Conservation (phyloP, 768 basidiomycete species). For the Hypholoma fasciculare region DNA sequence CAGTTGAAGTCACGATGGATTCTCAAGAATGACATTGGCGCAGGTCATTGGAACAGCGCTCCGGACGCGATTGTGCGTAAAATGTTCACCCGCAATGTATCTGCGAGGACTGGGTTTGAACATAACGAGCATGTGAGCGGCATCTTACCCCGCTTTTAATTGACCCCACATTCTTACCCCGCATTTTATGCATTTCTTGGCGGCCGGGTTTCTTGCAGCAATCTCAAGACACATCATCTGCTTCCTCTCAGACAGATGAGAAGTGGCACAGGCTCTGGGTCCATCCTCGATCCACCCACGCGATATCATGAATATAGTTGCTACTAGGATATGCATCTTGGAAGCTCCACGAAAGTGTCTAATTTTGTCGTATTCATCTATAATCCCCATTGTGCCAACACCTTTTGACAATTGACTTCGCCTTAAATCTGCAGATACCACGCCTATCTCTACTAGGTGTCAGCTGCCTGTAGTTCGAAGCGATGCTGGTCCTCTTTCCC, state of each 20-base stretch:
- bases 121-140: constrained; percentile 2
- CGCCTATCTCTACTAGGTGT: constrained; percentile 13
- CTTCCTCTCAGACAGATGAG: no score
- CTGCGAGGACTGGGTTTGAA: not conserved
- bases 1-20: constrained; percentile 4
- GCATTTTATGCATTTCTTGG: no score
- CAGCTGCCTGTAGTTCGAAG: constrained; percentile 19
- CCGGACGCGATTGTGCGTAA: constrained; percentile 7
- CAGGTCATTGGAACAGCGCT: constrained; percentile 3
- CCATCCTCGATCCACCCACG: no score
- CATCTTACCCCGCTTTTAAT: not conserved
- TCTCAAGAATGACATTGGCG: constrained; percentile 3
- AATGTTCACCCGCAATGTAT: not conserved
- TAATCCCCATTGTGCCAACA: constrained; percentile 7
- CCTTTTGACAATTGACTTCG: constrained; percentile 3
- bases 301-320: not conserved
- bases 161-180: not conserved
- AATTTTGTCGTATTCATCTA: constrained; percentile 11
- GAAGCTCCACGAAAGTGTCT: constrained; percentile 3
- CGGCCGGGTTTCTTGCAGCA: no score
- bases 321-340: not conserved
- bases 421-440: constrained; percentile 13
- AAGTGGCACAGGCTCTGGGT: no score
- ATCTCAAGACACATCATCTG: no score
- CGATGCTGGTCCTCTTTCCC: constrained; percentile 5